phyloP scores from a whole-genome alignment of 2,329 filamentous ascomycete species.

The Mycosphaerella sp. region DNA sequence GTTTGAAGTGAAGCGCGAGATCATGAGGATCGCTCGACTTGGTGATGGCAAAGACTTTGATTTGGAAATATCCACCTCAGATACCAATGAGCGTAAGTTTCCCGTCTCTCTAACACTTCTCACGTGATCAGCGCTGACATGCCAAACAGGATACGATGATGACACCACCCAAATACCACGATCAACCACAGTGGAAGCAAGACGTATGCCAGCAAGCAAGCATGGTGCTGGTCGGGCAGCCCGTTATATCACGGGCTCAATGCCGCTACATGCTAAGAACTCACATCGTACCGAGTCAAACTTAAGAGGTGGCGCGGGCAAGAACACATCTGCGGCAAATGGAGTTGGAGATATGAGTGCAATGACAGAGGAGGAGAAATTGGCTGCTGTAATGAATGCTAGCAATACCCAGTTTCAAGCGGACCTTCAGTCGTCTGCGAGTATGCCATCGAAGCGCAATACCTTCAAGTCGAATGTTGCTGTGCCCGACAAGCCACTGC shows the following conservation, averaged over 20 bases:
- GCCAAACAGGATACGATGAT: conserved; percentile 76
- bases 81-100: conserved; percentile 76
- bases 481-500: conserved; percentile 87
- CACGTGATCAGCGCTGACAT: conserved; percentile 23
- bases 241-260: conserved; percentile 92
- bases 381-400: conserved; percentile 84
- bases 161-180: conserved; percentile 96
- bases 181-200: conserved; percentile 87
- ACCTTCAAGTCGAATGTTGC: conserved; percentile 57
- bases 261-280: conserved; percentile 83
- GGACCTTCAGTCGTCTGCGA: conserved; percentile 87
- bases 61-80: conserved; percentile 86
- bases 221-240: conserved; percentile 85
- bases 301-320: conserved; percentile 43
- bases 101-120: not conserved
- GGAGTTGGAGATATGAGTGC: conserved; percentile 47
- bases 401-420: conserved; percentile 89
- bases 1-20: conserved; percentile 97
- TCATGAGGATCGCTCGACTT: conserved; percentile 87
- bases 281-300: conserved; percentile 59
- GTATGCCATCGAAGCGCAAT: conserved; percentile 48
- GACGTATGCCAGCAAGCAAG: conserved; percentile 74
- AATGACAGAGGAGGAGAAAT: conserved; percentile 88
- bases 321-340: conserved; percentile 49
- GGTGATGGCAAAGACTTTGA: conserved; percentile 97